A percentile compares a stretch with the other conserved stretches of the same genome.
Conservation (phyloP, 2,329 filamentous ascomycete species). For the Hypoxylon sp. region DNA sequence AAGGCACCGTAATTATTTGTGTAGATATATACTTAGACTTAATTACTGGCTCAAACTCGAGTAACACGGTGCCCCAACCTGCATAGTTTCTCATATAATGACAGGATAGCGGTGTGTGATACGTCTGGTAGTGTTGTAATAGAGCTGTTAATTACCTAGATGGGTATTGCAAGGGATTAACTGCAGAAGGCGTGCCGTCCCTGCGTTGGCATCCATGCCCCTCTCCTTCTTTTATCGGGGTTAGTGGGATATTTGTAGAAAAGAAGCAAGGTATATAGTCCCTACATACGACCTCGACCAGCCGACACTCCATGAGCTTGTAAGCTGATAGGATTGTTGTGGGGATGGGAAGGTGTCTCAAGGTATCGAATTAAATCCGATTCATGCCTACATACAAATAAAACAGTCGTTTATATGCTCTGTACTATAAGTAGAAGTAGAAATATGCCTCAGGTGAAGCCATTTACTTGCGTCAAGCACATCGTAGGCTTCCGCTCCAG, state of each 20-base stretch:
- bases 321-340: conserved; percentile 24
- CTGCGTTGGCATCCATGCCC: conserved; percentile 23
- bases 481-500: background rate
- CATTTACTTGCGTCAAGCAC: background rate
- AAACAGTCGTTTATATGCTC: conserved; percentile 1
- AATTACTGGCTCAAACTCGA: background rate
- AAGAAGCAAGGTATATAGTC: background rate
- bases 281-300: background rate
- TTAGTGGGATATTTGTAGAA: conserved; percentile 20
- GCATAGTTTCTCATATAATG: background rate
- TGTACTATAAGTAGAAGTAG: background rate
- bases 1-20: background rate
- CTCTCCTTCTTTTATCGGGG: conserved; percentile 21
- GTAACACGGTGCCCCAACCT: conserved; percentile 1
- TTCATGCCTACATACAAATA: background rate
- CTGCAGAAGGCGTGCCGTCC: conserved; percentile 2
- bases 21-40: background rate
- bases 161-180: conserved; percentile 9
- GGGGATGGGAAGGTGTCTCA: conserved; percentile 23
- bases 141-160: background rate
- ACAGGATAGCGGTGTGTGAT: conserved; percentile 9
- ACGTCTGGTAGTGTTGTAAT: background rate
- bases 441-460: background rate
- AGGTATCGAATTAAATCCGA: conserved; percentile 14
- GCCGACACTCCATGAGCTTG: background rate